Evolutionary conservation across 225 moss, liverwort and hornwort genomes (phyloP).

Genomic region (Antitrichia curtipendula): DNA sequence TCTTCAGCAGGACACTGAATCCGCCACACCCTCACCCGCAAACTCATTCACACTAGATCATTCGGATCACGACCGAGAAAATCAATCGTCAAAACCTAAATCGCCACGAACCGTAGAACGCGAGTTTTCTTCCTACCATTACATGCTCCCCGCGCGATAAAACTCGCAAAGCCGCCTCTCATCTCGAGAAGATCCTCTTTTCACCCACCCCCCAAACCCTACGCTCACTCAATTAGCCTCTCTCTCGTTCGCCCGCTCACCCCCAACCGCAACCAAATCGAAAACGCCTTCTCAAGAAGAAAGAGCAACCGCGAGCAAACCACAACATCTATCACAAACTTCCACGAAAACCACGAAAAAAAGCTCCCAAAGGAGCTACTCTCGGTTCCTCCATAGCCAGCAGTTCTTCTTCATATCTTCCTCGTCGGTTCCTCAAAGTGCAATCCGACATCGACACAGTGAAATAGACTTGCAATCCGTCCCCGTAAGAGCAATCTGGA

Average conservation of each 20-base stretch:
- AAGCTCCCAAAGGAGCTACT: neutral
- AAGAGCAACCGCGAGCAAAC: neutral
- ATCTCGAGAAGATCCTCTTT: neutral
- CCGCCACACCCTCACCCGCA: slow-evolving; percentile 12
- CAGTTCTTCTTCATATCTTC: neutral
- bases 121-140: neutral
- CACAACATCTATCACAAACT: neutral
- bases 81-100: neutral
- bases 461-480: neutral
- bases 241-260: neutral
- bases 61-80: neutral
- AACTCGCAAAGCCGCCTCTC: neutral
- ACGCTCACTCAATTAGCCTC: neutral
- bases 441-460: neutral
- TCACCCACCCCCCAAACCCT: neutral
- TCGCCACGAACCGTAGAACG: neutral
- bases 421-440: neutral
- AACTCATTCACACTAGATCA: slow-evolving; percentile 10
- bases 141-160: neutral
- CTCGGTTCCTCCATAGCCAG: neutral
- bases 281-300: neutral
- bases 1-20: slow-evolving; percentile 10
- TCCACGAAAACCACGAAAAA: neutral
- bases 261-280: neutral
- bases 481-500: neutral